Conservation (phyloP, 169 alveolate species). For the Eimeria necatrix region DNA sequence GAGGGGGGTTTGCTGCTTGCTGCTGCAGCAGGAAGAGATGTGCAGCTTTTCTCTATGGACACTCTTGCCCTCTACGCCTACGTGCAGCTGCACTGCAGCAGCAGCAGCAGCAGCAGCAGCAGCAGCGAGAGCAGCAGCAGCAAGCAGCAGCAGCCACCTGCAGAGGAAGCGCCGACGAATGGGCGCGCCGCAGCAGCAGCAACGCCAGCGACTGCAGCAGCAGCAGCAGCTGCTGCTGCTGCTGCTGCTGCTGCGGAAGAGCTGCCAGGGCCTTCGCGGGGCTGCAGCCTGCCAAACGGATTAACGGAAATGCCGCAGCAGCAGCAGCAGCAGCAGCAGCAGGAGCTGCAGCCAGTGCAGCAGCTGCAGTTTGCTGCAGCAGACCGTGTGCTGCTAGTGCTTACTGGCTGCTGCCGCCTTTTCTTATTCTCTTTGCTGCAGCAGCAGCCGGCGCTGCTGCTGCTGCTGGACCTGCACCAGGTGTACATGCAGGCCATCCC, state of each 20-base stretch:
- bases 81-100: constrained; percentile 1
- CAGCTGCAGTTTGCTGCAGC: constrained; percentile 48
- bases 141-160: constrained; percentile 16
- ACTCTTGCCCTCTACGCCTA: background rate
- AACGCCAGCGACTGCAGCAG: background rate
- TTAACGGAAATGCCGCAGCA: background rate
- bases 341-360: constrained; percentile 37
- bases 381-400: constrained; percentile 64
- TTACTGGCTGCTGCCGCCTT: constrained; percentile 57
- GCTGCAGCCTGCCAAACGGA: background rate
- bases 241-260: background rate
- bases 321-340: constrained; percentile 8
- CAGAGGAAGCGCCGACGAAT: background rate
- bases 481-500: constrained; percentile 43
- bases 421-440: constrained; percentile 49
- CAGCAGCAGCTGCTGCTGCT: background rate
- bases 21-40: constrained; percentile 49
- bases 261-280: background rate
- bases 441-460: constrained; percentile 63
- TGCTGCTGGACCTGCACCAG: constrained; percentile 11
- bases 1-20: background rate
- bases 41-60: background rate
- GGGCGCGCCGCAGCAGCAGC: constrained; percentile 1
- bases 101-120: constrained; percentile 69
- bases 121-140: too few relatives aligned